These are phyloP conservation scores for Meyerozyma elateridarum DNA, from an alignment of 1,139 yeast species.

Conservation along the genomic window DNA sequence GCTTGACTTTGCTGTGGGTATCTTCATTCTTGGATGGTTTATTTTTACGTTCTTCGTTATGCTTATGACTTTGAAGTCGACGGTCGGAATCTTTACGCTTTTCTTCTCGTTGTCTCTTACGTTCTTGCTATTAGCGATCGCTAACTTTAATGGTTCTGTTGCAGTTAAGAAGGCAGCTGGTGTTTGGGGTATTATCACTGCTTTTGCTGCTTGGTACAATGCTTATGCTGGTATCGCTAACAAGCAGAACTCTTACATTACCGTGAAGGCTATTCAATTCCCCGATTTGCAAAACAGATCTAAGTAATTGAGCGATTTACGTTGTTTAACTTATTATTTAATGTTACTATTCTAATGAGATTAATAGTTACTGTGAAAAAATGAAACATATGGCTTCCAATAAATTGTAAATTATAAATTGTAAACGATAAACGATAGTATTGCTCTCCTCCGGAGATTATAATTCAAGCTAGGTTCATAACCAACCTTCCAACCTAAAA, in stretches of 20 bases:
- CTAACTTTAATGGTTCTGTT: conserved; percentile 35
- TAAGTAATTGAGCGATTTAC: not conserved
- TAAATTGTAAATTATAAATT: too few relatives aligned
- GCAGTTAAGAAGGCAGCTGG: conserved; percentile 65
- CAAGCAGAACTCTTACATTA: conserved; percentile 61
- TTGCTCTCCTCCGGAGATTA: too few relatives aligned
- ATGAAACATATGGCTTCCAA: too few relatives aligned
- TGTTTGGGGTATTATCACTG: conserved; percentile 71
- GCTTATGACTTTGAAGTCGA: conserved; percentile 70
- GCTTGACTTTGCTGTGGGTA: conserved; percentile 55
- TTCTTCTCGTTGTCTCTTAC: conserved; percentile 64
- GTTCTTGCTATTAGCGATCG: conserved; percentile 62
- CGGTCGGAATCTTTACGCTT: conserved; percentile 66
- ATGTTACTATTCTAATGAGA: not conserved
- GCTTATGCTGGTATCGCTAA: conserved; percentile 90
- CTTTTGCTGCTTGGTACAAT: conserved; percentile 82
- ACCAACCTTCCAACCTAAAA: too few relatives aligned
- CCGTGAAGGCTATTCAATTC: conserved; percentile 47
- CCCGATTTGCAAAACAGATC: conserved; percentile 32
- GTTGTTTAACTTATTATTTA: conserved; percentile 1
- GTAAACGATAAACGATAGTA: too few relatives aligned
- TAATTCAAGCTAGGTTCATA: too few relatives aligned
- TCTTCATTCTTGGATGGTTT: conserved; percentile 74
- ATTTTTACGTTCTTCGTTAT: conserved; percentile 69
- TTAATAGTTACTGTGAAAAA: too few relatives aligned